Base-by-base conservation (phyloP, 768 basidiomycete genomes). In the Lactarius trivialis region DNA sequence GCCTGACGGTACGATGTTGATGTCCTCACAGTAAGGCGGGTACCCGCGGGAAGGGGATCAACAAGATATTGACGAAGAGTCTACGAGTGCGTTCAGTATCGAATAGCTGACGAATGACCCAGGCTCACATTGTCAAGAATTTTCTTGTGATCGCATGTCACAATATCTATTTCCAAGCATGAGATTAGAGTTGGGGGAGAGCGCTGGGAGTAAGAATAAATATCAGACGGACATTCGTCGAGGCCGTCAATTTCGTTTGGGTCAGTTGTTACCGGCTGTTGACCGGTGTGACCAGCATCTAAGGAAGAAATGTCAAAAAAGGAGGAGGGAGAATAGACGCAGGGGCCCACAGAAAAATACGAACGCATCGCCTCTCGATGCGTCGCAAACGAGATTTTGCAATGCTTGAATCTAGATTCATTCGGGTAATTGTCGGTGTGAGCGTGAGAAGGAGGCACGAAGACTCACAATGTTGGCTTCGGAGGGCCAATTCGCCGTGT, bases 321-420 rank as follows among this genome's bases (percentile, higher is more conserved):
- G 43, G 43, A 50, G 15, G 33, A 45, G 30, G 21, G 30, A 37
- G n/a, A 19, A 26, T 0, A 43, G 7, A 26, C 12, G 15, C 21
- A n/a, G 17, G 12, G 12, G 41, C 65, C 21, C 30, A 68, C 69
- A 70, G 24, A 58, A 58, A n/a, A 68, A 65, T 4, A 70, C 60
- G 17, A 70, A 63, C 3, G 26, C 33, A 50, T 70, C 69, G 3
- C 57, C 55, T 1, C 50, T 45, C 12, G 32, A 58, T 4, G 65
- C 64, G 21, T 33, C 60, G 2, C 51, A 32, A 0, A 70, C 69
- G 30, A 68, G 45, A 14, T 24, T 17, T 19, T 64, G 26, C 45
- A 70, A 60, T 24, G 65, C 61, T 4, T n/a, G 39, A 6, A 69
- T 8, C 68, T 69, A 4, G 11, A 14, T 45, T 6, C 11, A 48